These are phyloP conservation scores for Talaromyces piceae DNA, from an alignment of 2,329 filamentous ascomycete genomes.

Conservation along the genomic window DNA sequence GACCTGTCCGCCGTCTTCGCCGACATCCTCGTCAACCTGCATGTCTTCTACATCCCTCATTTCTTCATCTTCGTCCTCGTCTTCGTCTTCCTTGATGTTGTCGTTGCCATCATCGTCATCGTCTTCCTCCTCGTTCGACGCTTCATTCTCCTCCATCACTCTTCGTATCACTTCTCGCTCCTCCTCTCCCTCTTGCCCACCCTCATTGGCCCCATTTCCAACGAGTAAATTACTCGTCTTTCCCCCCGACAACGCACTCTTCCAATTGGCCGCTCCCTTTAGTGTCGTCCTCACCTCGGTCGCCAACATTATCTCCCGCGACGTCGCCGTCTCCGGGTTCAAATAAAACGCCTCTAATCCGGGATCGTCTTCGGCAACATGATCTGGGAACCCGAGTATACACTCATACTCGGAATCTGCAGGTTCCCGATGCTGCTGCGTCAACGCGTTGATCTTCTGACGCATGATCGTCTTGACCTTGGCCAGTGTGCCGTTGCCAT, in stretches of 20 bases:
- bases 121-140: constrained; percentile 12
- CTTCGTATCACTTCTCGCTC: constrained; percentile 11
- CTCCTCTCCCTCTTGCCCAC: constrained; percentile 15
- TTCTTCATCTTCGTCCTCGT: not conserved
- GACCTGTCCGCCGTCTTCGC: not conserved
- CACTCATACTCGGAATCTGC: constrained; percentile 29
- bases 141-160: constrained; percentile 17
- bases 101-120: constrained; percentile 12
- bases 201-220: too few species aligned
- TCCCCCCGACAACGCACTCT: constrained; percentile 15
- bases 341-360: constrained; percentile 19
- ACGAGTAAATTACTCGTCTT: constrained; percentile 20
- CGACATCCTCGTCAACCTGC: constrained; percentile 1
- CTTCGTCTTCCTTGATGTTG: constrained; percentile 3
- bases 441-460: constrained; percentile 67
- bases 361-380: constrained; percentile 18
- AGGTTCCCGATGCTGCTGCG: constrained; percentile 28
- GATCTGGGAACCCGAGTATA: constrained; percentile 33
- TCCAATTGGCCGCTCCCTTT: constrained; percentile 25
- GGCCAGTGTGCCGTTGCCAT: constrained; percentile 67
- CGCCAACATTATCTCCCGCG: constrained; percentile 23
- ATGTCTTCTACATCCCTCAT: too few species aligned
- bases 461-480: constrained; percentile 86
- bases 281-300: constrained; percentile 30
- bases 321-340: constrained; percentile 15